These are phyloP conservation scores for Paecilomyces niveus DNA, from an alignment of 2,329 filamentous ascomycete genomes.

Conservation along the genomic window DNA sequence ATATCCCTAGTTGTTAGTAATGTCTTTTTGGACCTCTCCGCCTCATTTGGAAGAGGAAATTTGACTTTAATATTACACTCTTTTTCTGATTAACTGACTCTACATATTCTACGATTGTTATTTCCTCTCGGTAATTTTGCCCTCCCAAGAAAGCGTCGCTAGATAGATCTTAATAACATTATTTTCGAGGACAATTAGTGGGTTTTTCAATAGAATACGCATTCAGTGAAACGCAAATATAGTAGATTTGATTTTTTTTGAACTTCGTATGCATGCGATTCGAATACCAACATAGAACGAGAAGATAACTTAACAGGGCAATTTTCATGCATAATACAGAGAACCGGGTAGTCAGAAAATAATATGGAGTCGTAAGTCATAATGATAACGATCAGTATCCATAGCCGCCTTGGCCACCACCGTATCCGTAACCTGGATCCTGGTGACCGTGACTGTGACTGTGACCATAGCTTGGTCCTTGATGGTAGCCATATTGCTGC, in stretches of 20 bases:
- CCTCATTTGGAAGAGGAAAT: background rate
- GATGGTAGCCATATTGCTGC: background rate
- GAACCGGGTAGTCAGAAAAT: background rate
- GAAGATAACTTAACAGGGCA: background rate
- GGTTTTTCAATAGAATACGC: no score
- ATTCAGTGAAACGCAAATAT: no score
- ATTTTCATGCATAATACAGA: background rate
- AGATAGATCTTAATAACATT: no score
- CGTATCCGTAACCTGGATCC: slow-evolving; percentile 1
- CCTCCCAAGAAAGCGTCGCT: no score
- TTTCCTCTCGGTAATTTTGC: no score
- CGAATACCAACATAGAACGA: no score
- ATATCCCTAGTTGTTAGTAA: background rate
- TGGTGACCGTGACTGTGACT: slow-evolving; percentile 4
- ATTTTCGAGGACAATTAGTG: no score
- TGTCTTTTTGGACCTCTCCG: background rate
- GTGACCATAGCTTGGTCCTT: background rate
- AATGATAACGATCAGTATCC: slow-evolving; percentile 2
- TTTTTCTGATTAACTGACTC: background rate
- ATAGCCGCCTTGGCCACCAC: background rate
- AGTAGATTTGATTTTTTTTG: no score
- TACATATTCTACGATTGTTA: no score
- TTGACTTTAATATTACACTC: background rate
- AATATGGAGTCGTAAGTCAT: background rate
- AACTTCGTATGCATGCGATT: no score